Conservation (phyloP, 164 flowering plant species). For the Amborella trichopoda region DNA sequence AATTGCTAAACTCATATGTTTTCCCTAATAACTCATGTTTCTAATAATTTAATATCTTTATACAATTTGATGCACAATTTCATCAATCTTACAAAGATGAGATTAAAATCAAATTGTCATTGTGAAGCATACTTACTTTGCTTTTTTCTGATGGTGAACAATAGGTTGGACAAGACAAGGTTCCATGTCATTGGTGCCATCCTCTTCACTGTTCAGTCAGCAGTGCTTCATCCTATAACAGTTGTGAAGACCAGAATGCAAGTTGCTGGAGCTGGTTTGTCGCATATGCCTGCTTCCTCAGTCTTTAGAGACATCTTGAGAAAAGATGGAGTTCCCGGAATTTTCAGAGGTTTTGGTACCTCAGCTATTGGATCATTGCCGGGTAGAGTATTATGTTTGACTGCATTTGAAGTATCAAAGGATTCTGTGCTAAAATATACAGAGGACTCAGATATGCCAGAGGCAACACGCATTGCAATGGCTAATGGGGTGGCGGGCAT, state of each 20-base stretch:
- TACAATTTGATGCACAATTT: too few relatives aligned
- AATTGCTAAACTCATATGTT: not conserved
- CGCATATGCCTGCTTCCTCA: conserved; percentile 34
- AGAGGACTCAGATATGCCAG: conserved; percentile 37
- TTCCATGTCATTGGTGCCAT: conserved; percentile 71
- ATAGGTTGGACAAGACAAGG: conserved; percentile 76
- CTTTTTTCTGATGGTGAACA: not conserved
- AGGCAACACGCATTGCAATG: conserved; percentile 56
- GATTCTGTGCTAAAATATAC: conserved; percentile 42
- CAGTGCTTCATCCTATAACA: conserved; percentile 50
- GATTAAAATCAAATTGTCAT: too few relatives aligned
- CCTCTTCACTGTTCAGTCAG: conserved; percentile 57
- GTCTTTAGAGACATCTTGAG: conserved; percentile 37
- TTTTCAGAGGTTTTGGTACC: conserved; percentile 76
- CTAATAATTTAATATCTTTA: not conserved
- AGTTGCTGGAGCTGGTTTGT: conserved; percentile 38
- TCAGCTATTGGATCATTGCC: conserved; percentile 65
- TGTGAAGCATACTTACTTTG: not conserved
- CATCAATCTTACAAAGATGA: not conserved
- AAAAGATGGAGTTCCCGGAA: conserved; percentile 59
- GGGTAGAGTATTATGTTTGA: conserved; percentile 55
- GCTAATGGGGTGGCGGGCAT: conserved; percentile 79
- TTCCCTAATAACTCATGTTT: not conserved
- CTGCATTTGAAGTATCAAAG: conserved; percentile 70
- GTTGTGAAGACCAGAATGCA: conserved; percentile 87